Percentiles rank a stretch among this genome's conserved stretches.
phyloP scores from a whole-genome alignment of 2,329 filamentous ascomycete species.

The Penicillium sp. region DNA sequence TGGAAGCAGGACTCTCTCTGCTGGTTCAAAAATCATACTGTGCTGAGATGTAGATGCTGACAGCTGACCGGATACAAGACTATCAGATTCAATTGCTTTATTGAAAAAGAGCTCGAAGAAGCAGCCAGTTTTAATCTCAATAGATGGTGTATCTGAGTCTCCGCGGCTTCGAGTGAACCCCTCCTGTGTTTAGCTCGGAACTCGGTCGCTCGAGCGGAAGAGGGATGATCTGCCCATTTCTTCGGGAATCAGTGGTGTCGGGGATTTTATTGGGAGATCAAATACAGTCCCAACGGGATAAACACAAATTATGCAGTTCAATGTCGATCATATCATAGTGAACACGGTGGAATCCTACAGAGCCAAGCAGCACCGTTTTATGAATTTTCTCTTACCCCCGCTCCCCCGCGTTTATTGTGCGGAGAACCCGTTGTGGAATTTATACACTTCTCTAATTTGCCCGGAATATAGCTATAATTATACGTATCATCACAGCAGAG shows the following conservation, averaged over 20 bases:
- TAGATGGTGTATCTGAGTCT: not conserved
- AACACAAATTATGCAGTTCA: not conserved
- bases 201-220: slow-evolving; percentile 5
- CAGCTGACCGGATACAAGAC: not conserved
- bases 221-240: too few relatives aligned
- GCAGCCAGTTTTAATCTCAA: not conserved
- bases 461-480: too few relatives aligned
- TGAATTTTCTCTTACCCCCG: not conserved
- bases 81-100: not conserved
- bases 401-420: not conserved
- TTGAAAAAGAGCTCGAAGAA: not conserved
- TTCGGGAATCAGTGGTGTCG: too few relatives aligned
- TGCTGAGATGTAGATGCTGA: not conserved
- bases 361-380: not conserved
- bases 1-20: slow-evolving; percentile 33
- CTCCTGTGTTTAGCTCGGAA: slow-evolving; percentile 9
- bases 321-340: not conserved
- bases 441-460: too few relatives aligned
- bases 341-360: not conserved
- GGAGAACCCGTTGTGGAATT: not conserved
- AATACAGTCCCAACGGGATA: not conserved
- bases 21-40: slow-evolving; percentile 30
- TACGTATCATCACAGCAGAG: too few relatives aligned
- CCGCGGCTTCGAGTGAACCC: not conserved
- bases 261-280: not conserved